phyloP scores from a whole-genome alignment of 2,329 filamentous ascomycete genomes.

The Didymella pomorum region DNA sequence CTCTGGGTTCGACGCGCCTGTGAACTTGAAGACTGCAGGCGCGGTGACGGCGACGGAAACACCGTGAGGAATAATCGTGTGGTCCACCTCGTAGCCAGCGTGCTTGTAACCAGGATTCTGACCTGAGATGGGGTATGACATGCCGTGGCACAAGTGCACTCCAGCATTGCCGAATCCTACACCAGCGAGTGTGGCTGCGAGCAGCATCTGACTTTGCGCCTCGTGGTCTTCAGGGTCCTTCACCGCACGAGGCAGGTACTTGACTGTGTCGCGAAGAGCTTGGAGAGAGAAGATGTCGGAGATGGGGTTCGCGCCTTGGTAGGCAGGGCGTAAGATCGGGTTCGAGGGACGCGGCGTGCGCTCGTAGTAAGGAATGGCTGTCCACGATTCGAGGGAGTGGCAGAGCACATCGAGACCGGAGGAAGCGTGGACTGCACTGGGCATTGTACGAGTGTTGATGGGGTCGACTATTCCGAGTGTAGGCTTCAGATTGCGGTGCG shows the following conservation, averaged over 20 bases:
- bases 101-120: conserved; percentile 94
- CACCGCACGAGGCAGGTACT: conserved; percentile 89
- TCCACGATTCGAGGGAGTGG: conserved; percentile 96
- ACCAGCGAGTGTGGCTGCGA: conserved; percentile 91
- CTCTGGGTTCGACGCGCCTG: conserved; percentile 87
- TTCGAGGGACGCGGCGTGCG: conserved; percentile 84
- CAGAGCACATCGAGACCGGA: conserved; percentile 95
- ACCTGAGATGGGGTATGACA: conserved; percentile 97
- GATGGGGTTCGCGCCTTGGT: conserved; percentile 97
- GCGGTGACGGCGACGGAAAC: conserved; percentile 94
- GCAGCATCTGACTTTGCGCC: conserved; percentile 93
- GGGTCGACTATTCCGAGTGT: conserved; percentile 87
- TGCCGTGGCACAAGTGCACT: conserved; percentile 88
- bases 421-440: conserved; percentile 86
- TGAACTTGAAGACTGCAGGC: conserved; percentile 93
- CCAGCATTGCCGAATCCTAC: conserved; percentile 98
- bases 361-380: conserved; percentile 92
- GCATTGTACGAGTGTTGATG: conserved; percentile 95
- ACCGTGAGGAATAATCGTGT: conserved; percentile 90
- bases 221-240: conserved; percentile 89
- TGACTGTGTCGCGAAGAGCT: conserved; percentile 82
- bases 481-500: conserved; percentile 93
- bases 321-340: conserved; percentile 88
- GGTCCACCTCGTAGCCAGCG: conserved; percentile 78
- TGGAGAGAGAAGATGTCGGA: conserved; percentile 95